Conservation (phyloP, 768 basidiomycete genomes). For the Lactarius pseudohatsudake region DNA sequence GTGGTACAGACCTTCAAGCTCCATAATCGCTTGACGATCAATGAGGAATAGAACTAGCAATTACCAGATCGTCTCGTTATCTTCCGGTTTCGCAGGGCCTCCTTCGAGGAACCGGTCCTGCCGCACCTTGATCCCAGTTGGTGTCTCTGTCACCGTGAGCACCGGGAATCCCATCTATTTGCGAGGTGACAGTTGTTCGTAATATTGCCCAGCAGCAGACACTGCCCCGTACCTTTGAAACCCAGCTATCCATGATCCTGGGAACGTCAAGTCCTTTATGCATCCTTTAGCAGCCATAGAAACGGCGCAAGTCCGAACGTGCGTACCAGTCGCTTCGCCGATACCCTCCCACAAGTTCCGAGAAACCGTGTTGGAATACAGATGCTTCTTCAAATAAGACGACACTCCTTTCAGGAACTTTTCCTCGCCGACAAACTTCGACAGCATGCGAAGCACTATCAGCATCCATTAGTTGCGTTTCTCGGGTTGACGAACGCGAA, state of each 20-base stretch:
- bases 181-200: neutral
- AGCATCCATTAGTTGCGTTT: neutral
- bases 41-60: constrained; percentile 1
- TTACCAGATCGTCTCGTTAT: constrained; percentile 87
- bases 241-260: constrained; percentile 89
- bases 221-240: constrained; percentile 57
- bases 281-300: neutral
- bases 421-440: constrained; percentile 85
- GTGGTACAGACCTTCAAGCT: constrained; percentile 68
- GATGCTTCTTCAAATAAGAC: constrained; percentile 84
- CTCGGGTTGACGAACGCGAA: neutral
- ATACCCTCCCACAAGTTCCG: constrained; percentile 89
- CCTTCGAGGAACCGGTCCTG: constrained; percentile 94
- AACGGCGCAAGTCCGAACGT: neutral
- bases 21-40: neutral
- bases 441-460: constrained; percentile 89
- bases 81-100: constrained; percentile 72
- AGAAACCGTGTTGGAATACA: constrained; percentile 84
- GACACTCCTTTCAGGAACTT: constrained; percentile 84
- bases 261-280: constrained; percentile 63
- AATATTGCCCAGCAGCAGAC: neutral
- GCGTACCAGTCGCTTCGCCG: constrained; percentile 59
- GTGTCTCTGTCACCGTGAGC: constrained; percentile 76
- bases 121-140: constrained; percentile 68
- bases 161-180: constrained; percentile 81